These are phyloP conservation scores for Tetrapyrgos nigripes DNA, from an alignment of 1,284 basidiomycete genomes.

Conservation along the genomic window DNA sequence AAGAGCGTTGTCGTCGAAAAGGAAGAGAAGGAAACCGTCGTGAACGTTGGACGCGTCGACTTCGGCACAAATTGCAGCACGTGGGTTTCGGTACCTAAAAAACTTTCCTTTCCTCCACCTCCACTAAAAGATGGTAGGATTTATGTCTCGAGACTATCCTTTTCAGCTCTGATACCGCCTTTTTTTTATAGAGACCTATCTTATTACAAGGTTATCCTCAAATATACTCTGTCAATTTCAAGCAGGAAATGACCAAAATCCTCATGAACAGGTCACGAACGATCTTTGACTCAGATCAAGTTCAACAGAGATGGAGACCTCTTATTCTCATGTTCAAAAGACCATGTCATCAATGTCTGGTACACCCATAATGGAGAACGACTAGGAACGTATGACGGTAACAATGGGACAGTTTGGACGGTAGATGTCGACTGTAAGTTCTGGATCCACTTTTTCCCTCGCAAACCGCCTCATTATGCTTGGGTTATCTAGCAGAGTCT, in stretches of 20 bases:
- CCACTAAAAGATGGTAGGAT: constrained; percentile 3
- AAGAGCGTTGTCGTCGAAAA: neutral
- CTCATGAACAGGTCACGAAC: constrained; percentile 83
- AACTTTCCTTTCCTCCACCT: neutral
- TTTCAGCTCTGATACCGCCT: neutral
- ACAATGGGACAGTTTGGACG: constrained; percentile 98
- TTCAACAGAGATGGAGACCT: constrained; percentile 97
- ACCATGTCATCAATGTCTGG: constrained; percentile 96
- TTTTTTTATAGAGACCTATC: constrained; percentile 19
- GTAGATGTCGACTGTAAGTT: constrained; percentile 92
- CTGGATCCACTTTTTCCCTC: constrained; percentile 8
- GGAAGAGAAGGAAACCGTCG: neutral
- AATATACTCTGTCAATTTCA: neutral
- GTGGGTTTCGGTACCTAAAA: neutral
- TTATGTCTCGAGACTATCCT: neutral
- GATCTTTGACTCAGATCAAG: constrained; percentile 96
- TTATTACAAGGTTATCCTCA: constrained; percentile 20
- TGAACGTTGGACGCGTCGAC: neutral
- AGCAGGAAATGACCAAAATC: neutral
- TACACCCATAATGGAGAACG: constrained; percentile 99
- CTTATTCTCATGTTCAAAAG: constrained; percentile 96
- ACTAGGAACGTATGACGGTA: constrained; percentile 94
- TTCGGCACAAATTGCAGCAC: neutral
- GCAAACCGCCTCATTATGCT: constrained; percentile 6
- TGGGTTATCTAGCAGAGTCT: constrained; percentile 69